Conservation (phyloP, 306 rosid species). For the Arachis stenosperma region DNA sequence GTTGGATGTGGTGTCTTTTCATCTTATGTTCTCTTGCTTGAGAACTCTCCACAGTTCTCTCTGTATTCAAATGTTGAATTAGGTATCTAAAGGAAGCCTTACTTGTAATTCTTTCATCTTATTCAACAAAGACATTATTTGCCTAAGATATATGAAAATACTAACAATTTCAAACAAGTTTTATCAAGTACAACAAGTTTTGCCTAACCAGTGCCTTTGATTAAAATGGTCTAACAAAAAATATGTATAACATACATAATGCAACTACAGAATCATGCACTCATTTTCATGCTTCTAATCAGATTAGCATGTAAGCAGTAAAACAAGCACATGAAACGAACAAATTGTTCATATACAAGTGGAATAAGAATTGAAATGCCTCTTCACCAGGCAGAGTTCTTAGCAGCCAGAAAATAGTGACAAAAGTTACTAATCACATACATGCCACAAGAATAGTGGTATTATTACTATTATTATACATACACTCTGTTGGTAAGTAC, state of each 20-base stretch:
- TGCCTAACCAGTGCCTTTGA: constrained; percentile 39
- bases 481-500: no score
- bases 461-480: no score
- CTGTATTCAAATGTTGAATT: no score
- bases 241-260: no score
- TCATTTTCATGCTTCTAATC: background rate
- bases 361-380: background rate
- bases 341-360: background rate
- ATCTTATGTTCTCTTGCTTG: no score
- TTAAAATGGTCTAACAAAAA: no score
- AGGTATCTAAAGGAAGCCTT: constrained; percentile 6
- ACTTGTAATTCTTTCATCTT: constrained; percentile 86
- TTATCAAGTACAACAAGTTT: constrained; percentile 87
- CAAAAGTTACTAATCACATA: background rate
- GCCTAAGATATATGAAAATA: no score
- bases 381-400: background rate
- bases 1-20: no score
- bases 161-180: constrained; percentile 35
- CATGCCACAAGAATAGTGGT: no score
- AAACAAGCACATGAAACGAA: background rate
- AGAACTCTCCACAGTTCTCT: no score
- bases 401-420: background rate
- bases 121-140: constrained; percentile 69
- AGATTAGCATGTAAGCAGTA: constrained; percentile 3
- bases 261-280: background rate